Conservation (phyloP, 192 early-diverging fungal genomes). For the Coemansia biformis region DNA sequence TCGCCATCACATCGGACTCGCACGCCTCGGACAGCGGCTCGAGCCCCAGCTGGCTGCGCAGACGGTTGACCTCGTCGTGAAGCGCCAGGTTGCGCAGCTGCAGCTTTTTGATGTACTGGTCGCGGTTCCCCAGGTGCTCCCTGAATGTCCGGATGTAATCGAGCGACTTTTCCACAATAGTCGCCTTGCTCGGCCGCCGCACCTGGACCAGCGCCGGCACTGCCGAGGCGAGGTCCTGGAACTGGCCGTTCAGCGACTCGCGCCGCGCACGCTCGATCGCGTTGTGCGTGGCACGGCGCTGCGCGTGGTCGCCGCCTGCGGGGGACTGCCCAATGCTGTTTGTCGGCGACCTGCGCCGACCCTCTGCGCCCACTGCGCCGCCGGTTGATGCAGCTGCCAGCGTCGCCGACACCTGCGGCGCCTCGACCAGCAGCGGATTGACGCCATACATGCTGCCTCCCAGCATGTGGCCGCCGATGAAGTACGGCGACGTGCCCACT, state of each 20-base stretch:
- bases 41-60: constrained; percentile 56
- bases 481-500: constrained; percentile 25
- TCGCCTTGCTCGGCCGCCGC: constrained; percentile 73
- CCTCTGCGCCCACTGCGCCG: constrained; percentile 25
- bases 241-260: constrained; percentile 72
- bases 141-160: constrained; percentile 58
- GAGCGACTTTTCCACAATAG: constrained; percentile 73
- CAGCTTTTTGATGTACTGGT: constrained; percentile 48
- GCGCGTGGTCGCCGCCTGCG: constrained; percentile 43
- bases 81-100: constrained; percentile 54
- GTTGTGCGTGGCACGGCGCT: constrained; percentile 74
- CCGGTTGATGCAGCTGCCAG: constrained; percentile 23
- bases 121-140: constrained; percentile 39
- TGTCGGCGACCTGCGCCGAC: constrained; percentile 42
- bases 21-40: constrained; percentile 39
- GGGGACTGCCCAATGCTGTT: constrained; percentile 1
- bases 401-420: constrained; percentile 9
- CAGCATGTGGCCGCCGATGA: constrained; percentile 14
- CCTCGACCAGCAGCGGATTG: constrained; percentile 18
- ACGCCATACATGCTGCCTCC: constrained; percentile 25
- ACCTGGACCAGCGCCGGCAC: constrained; percentile 66
- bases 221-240: constrained; percentile 77
- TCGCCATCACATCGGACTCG: constrained; percentile 2
- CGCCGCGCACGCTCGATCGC: constrained; percentile 76
- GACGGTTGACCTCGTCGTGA: constrained; percentile 57